Evolutionary conservation across 2,329 filamentous ascomycete species (phyloP).

Genomic region (Rugonectria rugulosa): DNA sequence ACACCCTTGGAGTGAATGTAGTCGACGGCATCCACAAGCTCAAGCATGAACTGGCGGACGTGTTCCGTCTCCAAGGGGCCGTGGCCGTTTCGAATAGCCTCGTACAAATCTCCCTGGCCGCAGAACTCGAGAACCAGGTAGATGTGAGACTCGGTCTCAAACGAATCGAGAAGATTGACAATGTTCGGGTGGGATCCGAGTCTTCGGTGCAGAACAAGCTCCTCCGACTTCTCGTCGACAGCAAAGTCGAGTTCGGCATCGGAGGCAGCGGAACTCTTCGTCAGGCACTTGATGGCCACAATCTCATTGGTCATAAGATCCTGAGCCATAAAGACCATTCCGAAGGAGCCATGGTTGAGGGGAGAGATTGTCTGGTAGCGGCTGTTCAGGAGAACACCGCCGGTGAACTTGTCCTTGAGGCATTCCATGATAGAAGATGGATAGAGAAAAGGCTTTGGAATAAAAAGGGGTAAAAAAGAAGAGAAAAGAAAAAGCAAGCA

Average conservation of each 20-base stretch:
- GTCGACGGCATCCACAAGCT: constrained; percentile 87
- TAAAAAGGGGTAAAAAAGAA: constrained; percentile 25
- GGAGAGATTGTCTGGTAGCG: constrained; percentile 92
- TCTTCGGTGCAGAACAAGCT: constrained; percentile 79
- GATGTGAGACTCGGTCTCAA: constrained; percentile 88
- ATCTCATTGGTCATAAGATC: constrained; percentile 78
- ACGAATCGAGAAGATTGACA: constrained; percentile 89
- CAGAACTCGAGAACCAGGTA: constrained; percentile 97
- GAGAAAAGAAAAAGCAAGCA: constrained; percentile 26
- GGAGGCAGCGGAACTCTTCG: constrained; percentile 75
- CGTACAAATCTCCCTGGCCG: constrained; percentile 93
- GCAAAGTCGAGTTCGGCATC: constrained; percentile 70
- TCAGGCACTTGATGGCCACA: constrained; percentile 96
- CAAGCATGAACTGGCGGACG: constrained; percentile 95
- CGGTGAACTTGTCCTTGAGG: constrained; percentile 81
- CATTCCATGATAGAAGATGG: constrained; percentile 70
- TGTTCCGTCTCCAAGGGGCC: constrained; percentile 95
- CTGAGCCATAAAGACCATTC: constrained; percentile 95
- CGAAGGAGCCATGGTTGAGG: constrained; percentile 98
- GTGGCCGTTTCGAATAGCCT: constrained; percentile 88
- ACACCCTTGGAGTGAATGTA: constrained; percentile 91
- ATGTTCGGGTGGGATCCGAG: constrained; percentile 87
- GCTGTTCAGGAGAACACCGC: constrained; percentile 82
- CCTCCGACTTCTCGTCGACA: constrained; percentile 83
- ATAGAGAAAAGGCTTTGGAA: constrained; percentile 26